These are phyloP conservation scores for Myxozyma monticola DNA, from an alignment of 805 yeast species.

Conservation along the genomic window DNA sequence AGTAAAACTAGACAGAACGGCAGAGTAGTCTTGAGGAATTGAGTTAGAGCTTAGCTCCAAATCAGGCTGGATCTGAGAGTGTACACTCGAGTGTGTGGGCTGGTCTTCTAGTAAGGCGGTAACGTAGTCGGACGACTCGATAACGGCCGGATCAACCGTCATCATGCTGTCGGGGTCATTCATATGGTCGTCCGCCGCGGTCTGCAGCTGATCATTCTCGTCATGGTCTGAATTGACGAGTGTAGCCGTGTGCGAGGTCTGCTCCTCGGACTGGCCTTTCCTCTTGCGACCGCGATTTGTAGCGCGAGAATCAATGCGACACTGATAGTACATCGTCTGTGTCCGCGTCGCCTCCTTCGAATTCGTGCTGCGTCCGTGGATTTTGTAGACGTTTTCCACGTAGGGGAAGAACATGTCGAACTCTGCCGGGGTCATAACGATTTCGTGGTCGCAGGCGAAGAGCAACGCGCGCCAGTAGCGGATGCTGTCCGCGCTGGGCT, in stretches of 20 bases:
- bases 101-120: background rate
- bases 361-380: constrained; percentile 25
- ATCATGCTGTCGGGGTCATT: background rate
- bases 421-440: constrained; percentile 19
- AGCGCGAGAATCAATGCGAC: constrained; percentile 20
- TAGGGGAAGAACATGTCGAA: constrained; percentile 15
- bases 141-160: constrained; percentile 8
- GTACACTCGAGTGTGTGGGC: background rate
- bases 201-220: too few species aligned
- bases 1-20: background rate
- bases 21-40: background rate
- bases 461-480: constrained; percentile 20
- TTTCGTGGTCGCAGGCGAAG: constrained; percentile 13
- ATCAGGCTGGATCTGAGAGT: background rate
- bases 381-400: constrained; percentile 25
- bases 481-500: too few species aligned
- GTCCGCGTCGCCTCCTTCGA: constrained; percentile 20
- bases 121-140: constrained; percentile 6
- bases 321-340: constrained; percentile 22
- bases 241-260: background rate
- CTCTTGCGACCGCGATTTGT: constrained; percentile 5
- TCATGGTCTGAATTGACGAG: too few species aligned
- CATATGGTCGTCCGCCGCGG: background rate
- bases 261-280: background rate
- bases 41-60: background rate